Percentiles rank a stretch among this genome's conserved stretches.
phyloP scores from a whole-genome alignment of 1,139 yeast species.

The Zhuliangozyma blackwelliae region DNA sequence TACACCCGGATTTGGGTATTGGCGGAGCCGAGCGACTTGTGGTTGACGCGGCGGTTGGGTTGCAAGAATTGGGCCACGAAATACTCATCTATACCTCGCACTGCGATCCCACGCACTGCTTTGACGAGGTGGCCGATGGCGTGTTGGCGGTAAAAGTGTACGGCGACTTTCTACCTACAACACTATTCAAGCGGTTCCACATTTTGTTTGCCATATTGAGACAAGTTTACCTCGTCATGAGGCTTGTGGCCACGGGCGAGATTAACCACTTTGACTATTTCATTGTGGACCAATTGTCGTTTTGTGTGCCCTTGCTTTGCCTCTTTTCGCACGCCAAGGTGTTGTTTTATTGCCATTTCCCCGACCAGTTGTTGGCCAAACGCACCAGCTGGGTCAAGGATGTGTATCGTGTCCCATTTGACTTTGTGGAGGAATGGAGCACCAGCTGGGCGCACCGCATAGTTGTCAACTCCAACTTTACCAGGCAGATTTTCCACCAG shows the following conservation, averaged over 20 bases:
- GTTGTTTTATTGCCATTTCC: slow-evolving; percentile 92
- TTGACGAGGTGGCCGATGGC: slow-evolving; percentile 73
- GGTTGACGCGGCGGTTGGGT: slow-evolving; percentile 90
- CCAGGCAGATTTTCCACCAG: slow-evolving; percentile 60
- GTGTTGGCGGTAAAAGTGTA: slow-evolving; percentile 59
- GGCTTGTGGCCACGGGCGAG: slow-evolving; percentile 47
- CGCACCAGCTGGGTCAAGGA: slow-evolving; percentile 53
- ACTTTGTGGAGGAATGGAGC: slow-evolving; percentile 73
- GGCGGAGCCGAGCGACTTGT: slow-evolving; percentile 96
- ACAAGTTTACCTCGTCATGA: slow-evolving; percentile 63
- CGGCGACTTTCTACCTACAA: slow-evolving; percentile 83
- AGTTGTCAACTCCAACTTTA: slow-evolving; percentile 85
- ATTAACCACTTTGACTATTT: slow-evolving; percentile 59
- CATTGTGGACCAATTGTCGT: slow-evolving; percentile 83
- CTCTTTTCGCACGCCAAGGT: slow-evolving; percentile 45
- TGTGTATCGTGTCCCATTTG: slow-evolving; percentile 78
- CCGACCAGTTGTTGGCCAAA: slow-evolving; percentile 76
- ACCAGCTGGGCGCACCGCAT: slow-evolving; percentile 73
- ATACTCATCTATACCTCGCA: slow-evolving; percentile 82
- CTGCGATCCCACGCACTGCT: slow-evolving; percentile 81
- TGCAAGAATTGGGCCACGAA: slow-evolving; percentile 64
- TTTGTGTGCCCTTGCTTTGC: slow-evolving; percentile 74
- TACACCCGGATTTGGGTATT: slow-evolving; percentile 95
- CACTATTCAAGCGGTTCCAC: slow-evolving; percentile 59
- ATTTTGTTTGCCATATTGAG: slow-evolving; percentile 82